Percentiles rank a stretch among this genome's conserved stretches.
These are phyloP conservation scores for Penicillium sp. DNA, from an alignment of 2,329 filamentous ascomycete species.

Conservation along the genomic window DNA sequence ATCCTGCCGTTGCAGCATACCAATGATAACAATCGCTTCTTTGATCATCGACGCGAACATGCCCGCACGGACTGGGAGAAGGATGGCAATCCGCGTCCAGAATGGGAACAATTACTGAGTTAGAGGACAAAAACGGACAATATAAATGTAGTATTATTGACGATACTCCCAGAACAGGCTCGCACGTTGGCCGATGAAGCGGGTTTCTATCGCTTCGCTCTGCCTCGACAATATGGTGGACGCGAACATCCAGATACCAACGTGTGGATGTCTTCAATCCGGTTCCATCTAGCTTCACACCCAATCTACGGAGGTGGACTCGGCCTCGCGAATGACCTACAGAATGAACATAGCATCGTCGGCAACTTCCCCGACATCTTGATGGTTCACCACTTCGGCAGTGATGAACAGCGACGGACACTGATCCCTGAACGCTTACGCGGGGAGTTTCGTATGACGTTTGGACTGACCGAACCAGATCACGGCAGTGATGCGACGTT, in stretches of 20 bases:
- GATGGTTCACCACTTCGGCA: slow-evolving; percentile 67
- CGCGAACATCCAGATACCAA: slow-evolving; percentile 50
- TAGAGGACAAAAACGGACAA: background rate
- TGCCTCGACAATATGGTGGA: slow-evolving; percentile 62
- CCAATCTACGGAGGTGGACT: slow-evolving; percentile 48
- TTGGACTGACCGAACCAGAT: slow-evolving; percentile 65
- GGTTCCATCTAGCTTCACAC: slow-evolving; percentile 63
- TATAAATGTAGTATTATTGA: background rate
- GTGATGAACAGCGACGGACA: slow-evolving; percentile 56
- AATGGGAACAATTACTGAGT: slow-evolving; percentile 62
- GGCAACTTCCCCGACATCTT: slow-evolving; percentile 67
- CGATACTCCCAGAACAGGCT: slow-evolving; percentile 40
- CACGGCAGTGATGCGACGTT: slow-evolving; percentile 68
- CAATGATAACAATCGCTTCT: slow-evolving; percentile 66
- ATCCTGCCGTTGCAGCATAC: slow-evolving; percentile 50
- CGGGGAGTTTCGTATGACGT: slow-evolving; percentile 61
- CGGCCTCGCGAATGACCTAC: slow-evolving; percentile 66
- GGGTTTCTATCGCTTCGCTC: slow-evolving; percentile 63
- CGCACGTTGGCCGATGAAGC: slow-evolving; percentile 60
- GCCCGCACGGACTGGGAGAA: slow-evolving; percentile 65
- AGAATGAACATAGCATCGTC: slow-evolving; percentile 66
- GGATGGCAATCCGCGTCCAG: slow-evolving; percentile 58
- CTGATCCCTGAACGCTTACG: slow-evolving; percentile 58
- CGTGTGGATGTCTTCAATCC: slow-evolving; percentile 66
- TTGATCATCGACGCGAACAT: slow-evolving; percentile 67